phyloP scores from a whole-genome alignment of 345 rosid species.

The Syzygium aqueum region DNA sequence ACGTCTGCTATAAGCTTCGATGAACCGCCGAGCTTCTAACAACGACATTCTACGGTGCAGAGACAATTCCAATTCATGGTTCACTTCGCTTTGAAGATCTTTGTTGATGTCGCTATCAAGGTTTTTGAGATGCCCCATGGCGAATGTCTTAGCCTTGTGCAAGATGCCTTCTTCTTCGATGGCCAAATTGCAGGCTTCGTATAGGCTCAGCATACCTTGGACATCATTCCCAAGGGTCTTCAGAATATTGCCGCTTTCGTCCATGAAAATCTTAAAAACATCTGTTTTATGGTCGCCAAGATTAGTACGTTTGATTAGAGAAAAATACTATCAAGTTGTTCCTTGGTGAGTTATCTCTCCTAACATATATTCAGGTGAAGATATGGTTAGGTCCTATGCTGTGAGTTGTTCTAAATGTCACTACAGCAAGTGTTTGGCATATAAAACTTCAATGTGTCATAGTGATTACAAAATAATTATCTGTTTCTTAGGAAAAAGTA shows the following conservation, averaged over 20 bases:
- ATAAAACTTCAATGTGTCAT: background rate
- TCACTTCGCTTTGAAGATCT: conserved; percentile 1
- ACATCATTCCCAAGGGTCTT: background rate
- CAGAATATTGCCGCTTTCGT: conserved; percentile 5
- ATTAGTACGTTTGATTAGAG: background rate
- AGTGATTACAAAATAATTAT: background rate
- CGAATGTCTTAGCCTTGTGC: conserved; percentile 4
- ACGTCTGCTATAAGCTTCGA: conserved; percentile 6
- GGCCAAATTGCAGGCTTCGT: conserved; percentile 23
- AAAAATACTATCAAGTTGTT: background rate
- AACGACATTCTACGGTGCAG: conserved; percentile 10
- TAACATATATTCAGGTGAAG: background rate
- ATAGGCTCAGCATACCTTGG: conserved; percentile 20
- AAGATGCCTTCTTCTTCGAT: conserved; percentile 25
- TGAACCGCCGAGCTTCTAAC: conserved; percentile 23
- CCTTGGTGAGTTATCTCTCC: too few relatives aligned
- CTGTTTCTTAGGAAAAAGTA: background rate
- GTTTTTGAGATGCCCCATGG: conserved; percentile 3
- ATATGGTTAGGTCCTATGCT: background rate
- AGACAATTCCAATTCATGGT: conserved; percentile 23
- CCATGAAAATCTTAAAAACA: conserved; percentile 16
- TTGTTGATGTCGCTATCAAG: background rate
- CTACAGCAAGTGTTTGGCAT: background rate
- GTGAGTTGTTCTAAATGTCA: background rate
- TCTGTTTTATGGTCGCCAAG: conserved; percentile 4